Base-by-base conservation (phyloP, 495 filamentous ascomycete genomes). In the Neurospora terricola region DNA sequence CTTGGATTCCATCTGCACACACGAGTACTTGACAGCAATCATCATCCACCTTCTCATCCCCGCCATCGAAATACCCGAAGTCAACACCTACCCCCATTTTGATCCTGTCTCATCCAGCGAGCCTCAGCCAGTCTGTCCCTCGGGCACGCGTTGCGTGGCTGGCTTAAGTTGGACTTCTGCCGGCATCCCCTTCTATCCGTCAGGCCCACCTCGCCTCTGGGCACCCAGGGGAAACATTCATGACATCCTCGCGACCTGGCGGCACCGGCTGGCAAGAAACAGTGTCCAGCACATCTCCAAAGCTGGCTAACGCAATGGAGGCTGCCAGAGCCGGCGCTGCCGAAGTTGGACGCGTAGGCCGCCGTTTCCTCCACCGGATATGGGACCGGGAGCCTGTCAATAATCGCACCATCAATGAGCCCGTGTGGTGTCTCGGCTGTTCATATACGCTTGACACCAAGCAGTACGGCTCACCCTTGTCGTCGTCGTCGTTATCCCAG, bases 361-460 rank as follows among this genome's bases (percentile, higher is more conserved):
- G 93, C 81, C 90, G 92, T 72, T 88, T 99, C 72, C 89, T 98
- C 38, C 92, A 94, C 78, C 94, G 92, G 83, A 93, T 98, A 75
- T 99, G 95, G 93, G 96, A 98, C 75, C 94, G 95, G 0, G 91
- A 95, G 76, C 95, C 96, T 36, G 88, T 87, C 76, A 97, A 98
- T 80, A 93, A 97, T 77, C 85, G 91, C 71, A 80, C 82, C 37
- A 87, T 88, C 69, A 85, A 89, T 70, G 84, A 86, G 38, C 86
- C 91, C 4, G 93, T 97, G 76, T 99, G 96, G 96, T 95, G 92
- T 75, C 84, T 99, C 68, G 96, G 96, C 23, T 86, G 86, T 76
- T 84, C 90, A 74, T 98, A 98, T 80, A 86, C 84, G 54, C 82
- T 87, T 34, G 82, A 83, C 69, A 78, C 76, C 23, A 81, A 77